Evolutionary conservation across 2,329 filamentous ascomycete genomes (phyloP).

Genomic region (Ophiocordyceps unilateralis): DNA sequence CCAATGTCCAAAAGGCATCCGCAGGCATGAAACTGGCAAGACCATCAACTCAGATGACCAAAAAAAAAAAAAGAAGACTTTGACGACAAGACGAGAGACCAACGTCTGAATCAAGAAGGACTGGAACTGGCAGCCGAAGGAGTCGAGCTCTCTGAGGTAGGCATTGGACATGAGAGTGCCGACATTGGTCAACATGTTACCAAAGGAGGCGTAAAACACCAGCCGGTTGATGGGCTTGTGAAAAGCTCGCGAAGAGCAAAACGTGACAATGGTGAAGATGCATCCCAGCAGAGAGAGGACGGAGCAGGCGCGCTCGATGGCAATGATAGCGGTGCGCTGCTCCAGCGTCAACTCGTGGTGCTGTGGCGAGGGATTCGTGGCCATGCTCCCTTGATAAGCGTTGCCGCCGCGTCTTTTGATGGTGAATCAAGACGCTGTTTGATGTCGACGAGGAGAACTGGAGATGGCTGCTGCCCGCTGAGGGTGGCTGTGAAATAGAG

Average conservation of each 20-base stretch:
- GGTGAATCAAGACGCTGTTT: neutral
- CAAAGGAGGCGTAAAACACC: conserved; percentile 69
- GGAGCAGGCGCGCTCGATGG: conserved; percentile 52
- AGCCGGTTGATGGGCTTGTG: conserved; percentile 78
- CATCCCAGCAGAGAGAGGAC: conserved; percentile 55
- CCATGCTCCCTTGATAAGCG: neutral
- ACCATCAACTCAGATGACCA: neutral
- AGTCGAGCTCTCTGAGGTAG: conserved; percentile 30
- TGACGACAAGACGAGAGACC: conserved; percentile 10
- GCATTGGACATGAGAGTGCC: conserved; percentile 56
- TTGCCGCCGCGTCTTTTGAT: neutral
- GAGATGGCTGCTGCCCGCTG: neutral
- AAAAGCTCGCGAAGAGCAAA: conserved; percentile 49
- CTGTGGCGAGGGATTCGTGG: neutral
- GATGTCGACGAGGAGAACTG: too few relatives aligned
- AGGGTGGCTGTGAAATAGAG: neutral
- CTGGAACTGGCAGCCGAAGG: conserved; percentile 52
- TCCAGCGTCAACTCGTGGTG: conserved; percentile 4
- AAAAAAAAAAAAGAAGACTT: neutral
- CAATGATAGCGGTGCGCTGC: conserved; percentile 37
- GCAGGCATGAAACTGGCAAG: conserved; percentile 56
- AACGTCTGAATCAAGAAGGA: conserved; percentile 71
- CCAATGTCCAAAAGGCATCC: conserved; percentile 59
- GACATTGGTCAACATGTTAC: conserved; percentile 63
- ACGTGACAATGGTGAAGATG: conserved; percentile 55